phyloP scores from a whole-genome alignment of 345 rosid species.

The Eucalyptus sp. region DNA sequence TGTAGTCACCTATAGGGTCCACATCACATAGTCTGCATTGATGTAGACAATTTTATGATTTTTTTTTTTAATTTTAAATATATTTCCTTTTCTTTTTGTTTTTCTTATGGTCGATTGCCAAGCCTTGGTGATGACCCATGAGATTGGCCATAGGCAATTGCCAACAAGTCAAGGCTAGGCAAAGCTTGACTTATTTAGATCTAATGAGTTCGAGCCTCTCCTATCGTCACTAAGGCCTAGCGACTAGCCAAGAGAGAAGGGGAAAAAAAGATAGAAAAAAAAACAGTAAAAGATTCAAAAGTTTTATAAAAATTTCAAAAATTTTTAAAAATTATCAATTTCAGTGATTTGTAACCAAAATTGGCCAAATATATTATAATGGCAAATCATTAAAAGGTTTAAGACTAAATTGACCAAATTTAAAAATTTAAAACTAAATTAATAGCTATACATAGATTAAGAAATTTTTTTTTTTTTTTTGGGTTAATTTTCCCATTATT shows the following conservation, averaged over 20 bases:
- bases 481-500: not conserved
- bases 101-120: not conserved
- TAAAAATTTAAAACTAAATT: not conserved
- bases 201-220: too few relatives aligned
- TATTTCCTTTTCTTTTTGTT: not conserved
- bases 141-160: too few relatives aligned
- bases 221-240: too few relatives aligned
- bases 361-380: rapidly evolving
- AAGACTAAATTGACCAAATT: rapidly evolving
- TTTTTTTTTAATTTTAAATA: rapidly evolving
- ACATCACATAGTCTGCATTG: rapidly evolving
- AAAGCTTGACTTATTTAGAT: too few relatives aligned
- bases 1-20: rapidly evolving
- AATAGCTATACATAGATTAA: not conserved
- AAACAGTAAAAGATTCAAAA: too few relatives aligned
- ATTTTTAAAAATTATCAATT: rapidly evolving
- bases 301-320: not conserved
- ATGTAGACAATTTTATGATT: rapidly evolving
- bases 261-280: too few relatives aligned
- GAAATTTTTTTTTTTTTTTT: not conserved
- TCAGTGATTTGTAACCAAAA: rapidly evolving
- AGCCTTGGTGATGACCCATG: rapidly evolving
- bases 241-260: too few relatives aligned
- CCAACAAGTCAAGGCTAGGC: too few relatives aligned
- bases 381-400: not conserved